Evolutionary conservation across 2,329 filamentous ascomycete species (phyloP).

Genomic region (Neurospora sp.): DNA sequence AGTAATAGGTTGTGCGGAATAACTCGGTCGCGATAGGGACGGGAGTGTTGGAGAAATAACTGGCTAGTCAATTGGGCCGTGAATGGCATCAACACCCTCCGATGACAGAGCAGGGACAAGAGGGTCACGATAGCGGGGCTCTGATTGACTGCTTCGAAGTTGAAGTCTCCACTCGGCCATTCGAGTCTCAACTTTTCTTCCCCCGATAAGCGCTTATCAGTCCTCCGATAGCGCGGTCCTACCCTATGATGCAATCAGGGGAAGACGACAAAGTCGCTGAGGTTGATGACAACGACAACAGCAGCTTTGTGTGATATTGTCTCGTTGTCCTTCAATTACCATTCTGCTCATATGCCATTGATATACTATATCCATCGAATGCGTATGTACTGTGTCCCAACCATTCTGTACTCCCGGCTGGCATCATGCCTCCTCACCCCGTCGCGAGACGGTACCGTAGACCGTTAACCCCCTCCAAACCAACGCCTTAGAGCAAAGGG

Average conservation of each 20-base stretch:
- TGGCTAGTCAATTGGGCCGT: not conserved
- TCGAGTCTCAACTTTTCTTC: not conserved
- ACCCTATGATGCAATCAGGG: not conserved
- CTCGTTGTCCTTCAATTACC: not conserved
- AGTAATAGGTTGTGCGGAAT: too few species aligned
- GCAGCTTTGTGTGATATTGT: too few species aligned
- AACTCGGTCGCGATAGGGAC: not conserved
- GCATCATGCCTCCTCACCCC: not conserved
- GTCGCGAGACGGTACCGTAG: not conserved
- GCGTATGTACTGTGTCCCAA: not conserved
- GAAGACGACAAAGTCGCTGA: not conserved
- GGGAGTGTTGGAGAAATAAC: not conserved
- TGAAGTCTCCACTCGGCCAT: not conserved
- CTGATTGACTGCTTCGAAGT: not conserved
- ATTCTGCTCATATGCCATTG: not conserved
- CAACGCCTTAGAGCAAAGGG: not conserved
- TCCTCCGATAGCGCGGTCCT: not conserved
- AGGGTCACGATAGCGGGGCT: not conserved
- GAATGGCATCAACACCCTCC: not conserved
- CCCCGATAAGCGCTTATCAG: not conserved
- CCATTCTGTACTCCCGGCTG: not conserved
- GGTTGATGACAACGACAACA: too few species aligned
- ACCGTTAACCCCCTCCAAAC: not conserved
- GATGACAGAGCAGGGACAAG: not conserved
- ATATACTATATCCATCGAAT: not conserved